Percentiles rank a stretch among this genome's conserved stretches.
Evolutionary conservation across 495 filamentous ascomycete species (phyloP).

Genomic region (Hamigera avellanea): DNA sequence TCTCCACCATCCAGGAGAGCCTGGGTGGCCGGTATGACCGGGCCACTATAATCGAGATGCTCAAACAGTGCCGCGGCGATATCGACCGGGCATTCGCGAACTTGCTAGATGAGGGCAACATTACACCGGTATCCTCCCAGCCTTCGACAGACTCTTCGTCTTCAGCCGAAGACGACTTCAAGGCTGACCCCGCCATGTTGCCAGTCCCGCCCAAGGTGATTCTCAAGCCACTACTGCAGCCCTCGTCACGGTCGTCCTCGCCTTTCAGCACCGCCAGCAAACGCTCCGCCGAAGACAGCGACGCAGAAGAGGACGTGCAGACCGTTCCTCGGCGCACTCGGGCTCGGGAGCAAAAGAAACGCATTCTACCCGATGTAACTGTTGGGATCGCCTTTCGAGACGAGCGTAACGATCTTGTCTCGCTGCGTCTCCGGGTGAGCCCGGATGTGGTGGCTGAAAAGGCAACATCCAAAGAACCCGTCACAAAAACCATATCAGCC

Average conservation of each 20-base stretch:
- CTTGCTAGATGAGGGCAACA: slow-evolving; percentile 40
- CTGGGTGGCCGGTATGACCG: slow-evolving; percentile 45
- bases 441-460: slow-evolving; percentile 11
- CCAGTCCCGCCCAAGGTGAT: slow-evolving; percentile 11
- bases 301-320: slow-evolving; percentile 25
- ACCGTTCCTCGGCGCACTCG: slow-evolving; percentile 19
- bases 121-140: slow-evolving; percentile 10
- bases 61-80: slow-evolving; percentile 50
- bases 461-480: not conserved
- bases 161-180: slow-evolving; percentile 1
- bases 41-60: slow-evolving; percentile 41
- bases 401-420: slow-evolving; percentile 34
- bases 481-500: too few relatives aligned
- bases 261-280: slow-evolving; percentile 37
- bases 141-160: slow-evolving; percentile 5
- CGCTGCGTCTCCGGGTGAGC: slow-evolving; percentile 29
- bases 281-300: slow-evolving; percentile 35
- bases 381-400: slow-evolving; percentile 36
- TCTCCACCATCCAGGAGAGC: slow-evolving; percentile 44
- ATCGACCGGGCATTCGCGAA: slow-evolving; percentile 47
- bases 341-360: slow-evolving; percentile 21
- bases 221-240: slow-evolving; percentile 27
- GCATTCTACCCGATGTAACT: slow-evolving; percentile 32
- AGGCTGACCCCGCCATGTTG: not conserved
- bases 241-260: slow-evolving; percentile 30